Base-by-base conservation (phyloP, 1,284 basidiomycete genomes). In the Trichosporon inkin region DNA sequence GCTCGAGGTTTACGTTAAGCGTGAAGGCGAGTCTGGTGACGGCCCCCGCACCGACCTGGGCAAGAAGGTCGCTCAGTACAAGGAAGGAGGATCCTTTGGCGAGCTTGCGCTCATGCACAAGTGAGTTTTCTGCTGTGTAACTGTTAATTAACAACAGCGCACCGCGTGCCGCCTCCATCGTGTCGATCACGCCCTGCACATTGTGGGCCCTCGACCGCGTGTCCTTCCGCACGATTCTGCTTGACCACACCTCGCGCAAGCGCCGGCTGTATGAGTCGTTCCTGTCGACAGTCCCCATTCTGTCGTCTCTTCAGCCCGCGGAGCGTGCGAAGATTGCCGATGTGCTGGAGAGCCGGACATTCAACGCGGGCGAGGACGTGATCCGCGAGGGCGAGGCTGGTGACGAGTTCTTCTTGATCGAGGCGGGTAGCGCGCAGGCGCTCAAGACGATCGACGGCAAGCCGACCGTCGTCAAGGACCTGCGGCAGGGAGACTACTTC, bases 71-170 rank as follows among this genome's bases (percentile, higher is more conserved):
- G 84, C 88, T 52, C 88, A 89, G 62, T 95, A 90, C 82, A 84
- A 84, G 52, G 86, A 91, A 1, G 93, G 93, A 0, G 86, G 84
- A 64, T 92, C 89, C 53, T 98, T 99, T 69, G 95, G 96, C 55
- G 96, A 99, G 79, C 83, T 99, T 53, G 96, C 96, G 34, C 80
- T 99, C 67, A 95, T 99, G 90, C 96, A 99, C 79, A 92, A 92
- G 78, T 80, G 60, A 62, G 78, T 75, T 14, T 11, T 1, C 16
- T 5, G 14, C 3, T 17, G 28, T 11, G 19, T 1, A 13, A 34
- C 5, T 14, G n/a, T 10, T 52, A 37, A 54, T 55, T 62, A 22
- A 56, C 41, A 14, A 7, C 59, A 80, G 78, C 51, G 92, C 96
- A 69, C 92, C 92, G 34, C 89, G 95, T 53, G 92, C 93, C 6